Evolutionary conservation across 257 asterid species (phyloP), one percentile per base, ranked within the genome.

Genomic region (Ophiorrhiza pumila): DNA sequence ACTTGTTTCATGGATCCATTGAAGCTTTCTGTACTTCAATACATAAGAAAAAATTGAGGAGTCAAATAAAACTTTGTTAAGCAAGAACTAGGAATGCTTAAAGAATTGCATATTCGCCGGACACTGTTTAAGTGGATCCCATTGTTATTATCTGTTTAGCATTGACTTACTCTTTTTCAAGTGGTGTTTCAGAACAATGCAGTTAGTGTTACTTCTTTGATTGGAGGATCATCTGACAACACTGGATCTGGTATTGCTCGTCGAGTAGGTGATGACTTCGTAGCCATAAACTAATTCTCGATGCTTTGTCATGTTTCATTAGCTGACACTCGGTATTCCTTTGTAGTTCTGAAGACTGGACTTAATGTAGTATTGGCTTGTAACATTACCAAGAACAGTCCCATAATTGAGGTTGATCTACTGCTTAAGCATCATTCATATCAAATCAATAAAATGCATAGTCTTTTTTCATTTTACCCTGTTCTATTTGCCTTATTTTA

Each of bases 221-320:
- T 90, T 65, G 98, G 98, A 66, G 93, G 98, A 68, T 50, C 90
- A 65, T 84, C 96, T 80, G 99, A 95, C 80, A 95, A 89, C 77
- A 84, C 90, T 0, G 99, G 98, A 45, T 74, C 87, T 77, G 89
- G 90, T 71, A 90, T 92, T 78, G 97, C 99, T 31, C 96, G 96
- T 34, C 84, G 97, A 75, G 73, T 95, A 86, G 98, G 98, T 95
- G 85, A 77, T 49, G 22, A 55, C 37, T 74, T 60, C 45, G 66
- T 43, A 57, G 15, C 59, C 58, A 37, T n/a, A 57, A 66, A 72
- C 17, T 10, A 4, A 23, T 18, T 9, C 49, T 23, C 56, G 41
- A 46, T 9, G 20, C 61, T 57, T 77, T 63, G 18, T 75, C 60
- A 13, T 9, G 65, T 49, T 75, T 23, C 64, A 55, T 73, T 52